Conservation (phyloP, 805 yeast genomes). For the Candida glaebosa region DNA sequence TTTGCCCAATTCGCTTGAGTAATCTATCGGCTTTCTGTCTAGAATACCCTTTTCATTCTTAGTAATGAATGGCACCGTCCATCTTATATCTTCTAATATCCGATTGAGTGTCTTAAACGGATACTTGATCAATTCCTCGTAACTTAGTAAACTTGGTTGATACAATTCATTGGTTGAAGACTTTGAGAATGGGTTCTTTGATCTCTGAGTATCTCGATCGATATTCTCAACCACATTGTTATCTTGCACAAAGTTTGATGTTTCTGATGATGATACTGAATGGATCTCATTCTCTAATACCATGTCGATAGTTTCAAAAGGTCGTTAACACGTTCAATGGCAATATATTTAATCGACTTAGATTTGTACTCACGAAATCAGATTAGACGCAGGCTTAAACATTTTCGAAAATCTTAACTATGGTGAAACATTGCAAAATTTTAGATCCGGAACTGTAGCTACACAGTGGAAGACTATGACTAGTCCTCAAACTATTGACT, state of each 20-base stretch:
- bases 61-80: constrained; percentile 19
- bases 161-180: background rate
- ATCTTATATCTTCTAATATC: constrained; percentile 59
- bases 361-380: too few species aligned
- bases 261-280: too few species aligned
- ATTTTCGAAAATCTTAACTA: too few species aligned
- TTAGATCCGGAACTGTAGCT: too few species aligned
- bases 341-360: too few species aligned
- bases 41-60: constrained; percentile 20
- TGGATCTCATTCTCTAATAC: too few species aligned
- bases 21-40: constrained; percentile 32
- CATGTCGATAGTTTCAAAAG: too few species aligned
- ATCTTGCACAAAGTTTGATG: too few species aligned
- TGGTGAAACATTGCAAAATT: too few species aligned
- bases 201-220: background rate
- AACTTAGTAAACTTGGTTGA: background rate
- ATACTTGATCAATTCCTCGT: constrained; percentile 11
- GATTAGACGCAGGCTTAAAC: too few species aligned
- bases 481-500: constrained; percentile 18
- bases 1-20: constrained; percentile 23
- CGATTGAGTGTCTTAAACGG: constrained; percentile 66
- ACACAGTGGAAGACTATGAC: constrained; percentile 6
- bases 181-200: background rate
- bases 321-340: too few species aligned
- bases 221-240: too few species aligned